Base-by-base conservation (phyloP, 768 basidiomycete species). In the Gymnopilus junonius region DNA sequence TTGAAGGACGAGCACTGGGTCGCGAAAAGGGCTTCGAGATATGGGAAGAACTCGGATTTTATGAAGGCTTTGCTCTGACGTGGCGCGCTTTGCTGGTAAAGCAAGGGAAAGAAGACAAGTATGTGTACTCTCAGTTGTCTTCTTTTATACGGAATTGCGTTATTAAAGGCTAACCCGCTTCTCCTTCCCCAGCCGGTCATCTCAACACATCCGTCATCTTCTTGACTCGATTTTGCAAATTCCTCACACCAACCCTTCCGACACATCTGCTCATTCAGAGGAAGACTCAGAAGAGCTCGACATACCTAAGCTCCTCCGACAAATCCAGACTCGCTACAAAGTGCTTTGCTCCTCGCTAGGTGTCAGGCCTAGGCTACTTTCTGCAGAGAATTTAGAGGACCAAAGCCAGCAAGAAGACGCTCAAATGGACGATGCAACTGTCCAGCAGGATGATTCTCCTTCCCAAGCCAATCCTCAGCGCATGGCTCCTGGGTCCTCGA, bases 31-130 rank as follows among this genome's bases (percentile, higher is more conserved):
- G 92, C 0, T 98, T 89, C 74, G 95, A 97, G 76, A 88, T 97
- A 76, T 98, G 95, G 95, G 96, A 98, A 74, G 97, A 99, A 74
- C 84, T 99, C 12, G 95, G 93, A 1, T 98, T 90, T 69, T 96
- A 96, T 73, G 86, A 96, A 69, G 97, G 95, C 5, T 91, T 91
- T 68, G 94, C 94, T 2, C 64, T 70, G 58, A 84, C 88, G 59
- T 97, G 93, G 93, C 74, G 78, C 62, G 79, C 80, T 2, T 76
- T 92, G 56, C 79, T 79, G 42, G 68, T 75, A 21, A 76, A 75
- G 56, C 79, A 82, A 59, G 76, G 73, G 4, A 73, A 73, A 14
- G 72, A 70, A 51, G 82, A 88, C 69, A 82, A 85, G 87, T 88
- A 68, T 59, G 85, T 80, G 4, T 39, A 8, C 34, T n/a, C 25